Conservation (phyloP, 2,329 filamentous ascomycete genomes). For the Plectosphaerella sp. region DNA sequence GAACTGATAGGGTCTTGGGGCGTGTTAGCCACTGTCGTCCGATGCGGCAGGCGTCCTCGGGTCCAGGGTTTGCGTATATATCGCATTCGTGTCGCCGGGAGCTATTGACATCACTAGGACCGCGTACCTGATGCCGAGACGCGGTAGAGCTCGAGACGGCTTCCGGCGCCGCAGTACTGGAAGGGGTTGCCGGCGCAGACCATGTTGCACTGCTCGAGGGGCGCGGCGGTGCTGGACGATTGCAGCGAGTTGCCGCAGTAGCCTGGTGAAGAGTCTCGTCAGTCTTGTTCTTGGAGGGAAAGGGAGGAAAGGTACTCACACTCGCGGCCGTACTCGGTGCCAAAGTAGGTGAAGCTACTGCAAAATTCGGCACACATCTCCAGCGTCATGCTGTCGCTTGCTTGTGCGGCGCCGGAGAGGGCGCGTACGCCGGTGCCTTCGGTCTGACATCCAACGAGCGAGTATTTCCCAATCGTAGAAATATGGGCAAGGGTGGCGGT, state of each 20-base stretch:
- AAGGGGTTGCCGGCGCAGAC: slow-evolving; percentile 26
- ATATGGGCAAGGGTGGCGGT: slow-evolving; percentile 27
- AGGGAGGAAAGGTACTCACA: slow-evolving; percentile 15
- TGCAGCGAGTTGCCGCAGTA: slow-evolving; percentile 33
- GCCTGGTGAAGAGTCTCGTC: slow-evolving; percentile 11
- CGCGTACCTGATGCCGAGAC: slow-evolving; percentile 2
- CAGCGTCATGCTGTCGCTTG: slow-evolving; percentile 30
- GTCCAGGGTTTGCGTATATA: neutral
- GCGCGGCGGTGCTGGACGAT: slow-evolving; percentile 22
- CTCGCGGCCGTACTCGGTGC: slow-evolving; percentile 31
- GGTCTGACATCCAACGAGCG: slow-evolving; percentile 32
- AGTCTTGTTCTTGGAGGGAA: neutral
- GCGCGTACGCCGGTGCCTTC: slow-evolving; percentile 30
- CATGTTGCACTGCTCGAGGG: slow-evolving; percentile 30
- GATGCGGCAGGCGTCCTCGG: neutral
- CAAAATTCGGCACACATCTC: slow-evolving; percentile 31
- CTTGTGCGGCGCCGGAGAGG: slow-evolving; percentile 23
- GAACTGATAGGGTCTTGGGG: neutral
- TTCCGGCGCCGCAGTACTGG: slow-evolving; percentile 32
- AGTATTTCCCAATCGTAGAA: slow-evolving; percentile 26
- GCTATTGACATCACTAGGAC: neutral
- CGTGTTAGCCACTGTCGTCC: neutral
- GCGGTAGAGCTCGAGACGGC: slow-evolving; percentile 31
- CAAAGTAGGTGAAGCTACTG: slow-evolving; percentile 30
- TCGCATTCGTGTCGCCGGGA: neutral